phyloP scores from a whole-genome alignment of 2,329 filamentous ascomycete genomes.

The Phoma herbarum region DNA sequence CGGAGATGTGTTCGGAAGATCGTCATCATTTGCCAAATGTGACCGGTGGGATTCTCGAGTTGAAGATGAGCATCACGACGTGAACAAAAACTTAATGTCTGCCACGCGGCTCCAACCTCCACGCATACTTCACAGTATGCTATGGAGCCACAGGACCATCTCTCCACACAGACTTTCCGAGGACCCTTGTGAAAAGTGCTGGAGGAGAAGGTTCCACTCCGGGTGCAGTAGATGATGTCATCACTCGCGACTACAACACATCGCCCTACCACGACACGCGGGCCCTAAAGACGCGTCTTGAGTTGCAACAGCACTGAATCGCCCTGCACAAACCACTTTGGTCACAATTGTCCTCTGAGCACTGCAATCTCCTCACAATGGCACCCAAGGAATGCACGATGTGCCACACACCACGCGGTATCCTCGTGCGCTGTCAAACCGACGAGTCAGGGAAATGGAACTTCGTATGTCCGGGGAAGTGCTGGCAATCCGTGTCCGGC shows the following conservation, averaged over 20 bases:
- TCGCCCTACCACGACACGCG: background rate
- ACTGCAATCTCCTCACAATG: background rate
- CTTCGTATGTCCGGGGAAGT: slow-evolving; percentile 55
- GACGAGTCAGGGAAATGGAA: slow-evolving; percentile 53
- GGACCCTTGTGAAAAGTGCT: too few relatives aligned
- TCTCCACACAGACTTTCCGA: too few relatives aligned
- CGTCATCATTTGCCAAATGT: too few relatives aligned
- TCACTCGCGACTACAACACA: background rate
- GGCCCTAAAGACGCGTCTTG: background rate
- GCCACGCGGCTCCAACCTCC: too few relatives aligned
- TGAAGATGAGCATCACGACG: too few relatives aligned
- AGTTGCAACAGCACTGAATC: too few relatives aligned
- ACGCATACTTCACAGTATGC: too few relatives aligned
- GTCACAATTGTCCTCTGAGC: background rate
- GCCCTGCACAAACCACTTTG: background rate
- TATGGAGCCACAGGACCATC: too few relatives aligned
- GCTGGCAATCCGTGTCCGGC: slow-evolving; percentile 56
- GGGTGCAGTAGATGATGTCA: background rate
- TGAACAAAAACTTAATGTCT: too few relatives aligned
- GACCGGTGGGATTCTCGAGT: too few relatives aligned
- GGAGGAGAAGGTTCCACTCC: background rate
- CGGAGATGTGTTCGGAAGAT: too few relatives aligned
- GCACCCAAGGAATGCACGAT: slow-evolving; percentile 53
- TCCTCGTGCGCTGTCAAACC: slow-evolving; percentile 57
- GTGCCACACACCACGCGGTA: slow-evolving; percentile 48